Conservation (phyloP, 768 basidiomycete species). For the Coprinellus micaceus region DNA sequence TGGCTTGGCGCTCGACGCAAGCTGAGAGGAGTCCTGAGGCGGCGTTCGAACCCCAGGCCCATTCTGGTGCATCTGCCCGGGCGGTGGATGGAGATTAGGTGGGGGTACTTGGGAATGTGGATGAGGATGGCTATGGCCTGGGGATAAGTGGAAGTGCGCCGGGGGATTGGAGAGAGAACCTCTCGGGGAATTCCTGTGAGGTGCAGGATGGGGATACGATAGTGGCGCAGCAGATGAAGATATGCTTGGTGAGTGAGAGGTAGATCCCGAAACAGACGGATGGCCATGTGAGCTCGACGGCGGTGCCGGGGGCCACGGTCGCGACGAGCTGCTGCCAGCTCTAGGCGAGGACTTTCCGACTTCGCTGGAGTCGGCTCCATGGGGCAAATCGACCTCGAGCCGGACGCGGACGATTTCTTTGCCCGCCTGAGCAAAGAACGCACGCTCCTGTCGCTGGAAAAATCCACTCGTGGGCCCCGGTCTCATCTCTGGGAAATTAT, state of each 20-base stretch:
- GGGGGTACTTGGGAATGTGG: constrained; percentile 22
- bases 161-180: constrained; percentile 17
- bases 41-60: constrained; percentile 43
- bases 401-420: constrained; percentile 74
- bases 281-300: constrained; percentile 22
- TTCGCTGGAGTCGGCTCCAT: constrained; percentile 28
- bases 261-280: constrained; percentile 11
- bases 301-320: constrained; percentile 24
- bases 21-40: constrained; percentile 39
- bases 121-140: constrained; percentile 27
- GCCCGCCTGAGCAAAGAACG: constrained; percentile 76
- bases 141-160: constrained; percentile 32
- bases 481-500: constrained; percentile 50
- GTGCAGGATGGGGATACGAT: constrained; percentile 33
- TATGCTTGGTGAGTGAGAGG: constrained; percentile 28
- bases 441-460: constrained; percentile 74
- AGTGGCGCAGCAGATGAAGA: constrained; percentile 27
- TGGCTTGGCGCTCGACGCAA: constrained; percentile 29
- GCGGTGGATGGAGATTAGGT: constrained; percentile 34
- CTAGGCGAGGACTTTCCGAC: constrained; percentile 20
- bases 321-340: constrained; percentile 16
- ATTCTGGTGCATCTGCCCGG: constrained; percentile 25
- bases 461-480: constrained; percentile 67
- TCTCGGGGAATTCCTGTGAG: constrained; percentile 32
- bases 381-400: constrained; percentile 61